phyloP scores from a whole-genome alignment of 2,329 filamentous ascomycete species.

The Zopfia rhizophila region DNA sequence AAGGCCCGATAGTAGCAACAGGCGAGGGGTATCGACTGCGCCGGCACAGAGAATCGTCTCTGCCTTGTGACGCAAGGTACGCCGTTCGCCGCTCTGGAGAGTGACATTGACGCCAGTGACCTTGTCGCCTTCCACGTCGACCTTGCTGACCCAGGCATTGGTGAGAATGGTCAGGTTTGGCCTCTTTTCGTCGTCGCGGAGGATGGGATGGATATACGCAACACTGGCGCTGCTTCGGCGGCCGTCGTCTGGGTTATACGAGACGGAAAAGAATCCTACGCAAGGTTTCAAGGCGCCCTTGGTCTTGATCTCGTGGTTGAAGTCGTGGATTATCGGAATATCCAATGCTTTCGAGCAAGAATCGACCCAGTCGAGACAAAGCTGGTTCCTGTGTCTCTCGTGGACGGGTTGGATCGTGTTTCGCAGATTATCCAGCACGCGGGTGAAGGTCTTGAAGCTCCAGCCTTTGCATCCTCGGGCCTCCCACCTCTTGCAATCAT shows the following conservation, averaged over 20 bases:
- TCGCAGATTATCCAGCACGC: constrained; percentile 82
- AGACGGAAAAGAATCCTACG: constrained; percentile 90
- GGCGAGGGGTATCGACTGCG: constrained; percentile 81
- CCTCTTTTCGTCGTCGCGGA: constrained; percentile 82
- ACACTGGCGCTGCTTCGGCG: constrained; percentile 86
- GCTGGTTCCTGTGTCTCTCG: constrained; percentile 84
- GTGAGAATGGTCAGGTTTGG: constrained; percentile 88
- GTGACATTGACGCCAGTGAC: constrained; percentile 80
- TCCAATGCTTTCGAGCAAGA: constrained; percentile 81
- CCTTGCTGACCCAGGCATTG: constrained; percentile 85
- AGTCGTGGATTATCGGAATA: constrained; percentile 85
- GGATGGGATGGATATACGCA: constrained; percentile 91
- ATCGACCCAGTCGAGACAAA: constrained; percentile 90
- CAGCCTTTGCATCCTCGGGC: constrained; percentile 83
- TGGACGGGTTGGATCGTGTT: constrained; percentile 94
- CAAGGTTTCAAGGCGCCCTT: constrained; percentile 78
- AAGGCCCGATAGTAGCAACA: constrained; percentile 65
- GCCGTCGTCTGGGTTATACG: constrained; percentile 90
- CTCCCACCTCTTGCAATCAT: constrained; percentile 88
- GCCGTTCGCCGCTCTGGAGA: constrained; percentile 68
- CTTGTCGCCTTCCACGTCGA: constrained; percentile 75
- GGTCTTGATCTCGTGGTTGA: constrained; percentile 83
- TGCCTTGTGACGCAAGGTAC: constrained; percentile 68
- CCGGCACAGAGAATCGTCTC: constrained; percentile 86
- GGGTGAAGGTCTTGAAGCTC: constrained; percentile 86